Conservation (phyloP, 208 protist genomes). For the Acanthamoeba castellanii region DNA sequence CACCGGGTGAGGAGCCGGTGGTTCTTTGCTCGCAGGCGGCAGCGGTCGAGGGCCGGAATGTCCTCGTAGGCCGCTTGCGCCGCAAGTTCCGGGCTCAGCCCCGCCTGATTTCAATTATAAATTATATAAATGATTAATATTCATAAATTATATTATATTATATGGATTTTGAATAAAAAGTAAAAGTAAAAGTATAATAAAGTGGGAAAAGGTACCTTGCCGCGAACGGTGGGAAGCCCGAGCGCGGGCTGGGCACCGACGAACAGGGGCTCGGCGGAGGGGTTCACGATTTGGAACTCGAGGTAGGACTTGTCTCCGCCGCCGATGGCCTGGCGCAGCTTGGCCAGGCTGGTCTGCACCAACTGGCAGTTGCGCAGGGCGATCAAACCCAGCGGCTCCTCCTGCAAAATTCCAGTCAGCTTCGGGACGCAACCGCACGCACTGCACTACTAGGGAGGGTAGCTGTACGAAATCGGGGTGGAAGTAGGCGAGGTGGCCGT, state of each 20-base stretch:
- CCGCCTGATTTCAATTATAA: not conserved
- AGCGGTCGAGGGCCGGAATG: not conserved
- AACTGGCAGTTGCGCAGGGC: not conserved
- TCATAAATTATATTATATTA: too few relatives aligned
- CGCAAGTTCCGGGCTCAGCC: not conserved
- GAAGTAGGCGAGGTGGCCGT: slow-evolving; percentile 17
- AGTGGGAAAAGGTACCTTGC: not conserved
- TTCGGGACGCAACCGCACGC: too few relatives aligned
- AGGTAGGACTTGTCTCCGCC: too few relatives aligned
- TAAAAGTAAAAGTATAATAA: too few relatives aligned
- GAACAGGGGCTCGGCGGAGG: not conserved
- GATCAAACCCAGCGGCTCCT: not conserved
- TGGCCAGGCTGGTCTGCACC: not conserved
- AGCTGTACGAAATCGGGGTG: not conserved
- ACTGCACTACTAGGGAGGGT: too few relatives aligned
- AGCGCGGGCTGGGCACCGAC: not conserved
- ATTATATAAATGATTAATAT: not conserved
- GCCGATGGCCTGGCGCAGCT: not conserved
- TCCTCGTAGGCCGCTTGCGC: not conserved
- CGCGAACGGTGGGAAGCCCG: not conserved
- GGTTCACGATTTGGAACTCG: slow-evolving; percentile 19
- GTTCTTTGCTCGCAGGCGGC: not conserved
- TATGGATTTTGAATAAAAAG: too few relatives aligned
- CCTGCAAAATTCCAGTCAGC: not conserved
- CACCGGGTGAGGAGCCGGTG: not conserved